Evolutionary conservation across 805 yeast species (phyloP), one percentile per base, ranked within the genome.

Genomic region (Starmerella riodocensis): DNA sequence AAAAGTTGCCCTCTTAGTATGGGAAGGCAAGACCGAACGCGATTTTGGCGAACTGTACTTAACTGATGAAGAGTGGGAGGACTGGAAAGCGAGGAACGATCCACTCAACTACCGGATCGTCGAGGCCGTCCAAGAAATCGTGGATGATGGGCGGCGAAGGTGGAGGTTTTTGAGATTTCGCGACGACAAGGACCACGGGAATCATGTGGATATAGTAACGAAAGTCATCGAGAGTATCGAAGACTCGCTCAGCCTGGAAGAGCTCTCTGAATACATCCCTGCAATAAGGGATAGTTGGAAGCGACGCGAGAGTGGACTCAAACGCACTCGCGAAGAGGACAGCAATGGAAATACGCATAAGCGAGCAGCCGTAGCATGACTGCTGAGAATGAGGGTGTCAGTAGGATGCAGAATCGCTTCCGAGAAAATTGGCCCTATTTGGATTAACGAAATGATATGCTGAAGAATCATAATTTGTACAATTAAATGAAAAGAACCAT

Each of bases 131-230:
- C 72, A 76, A 54, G 34, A 31, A 21, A 20, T 6, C 17, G n/a
- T 25, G 8, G 26, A 21, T 4, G 79, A 76, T 45, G 62, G 64
- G 19, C 67, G 69, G 34, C 78, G 78, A 3, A 71, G 69, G 33
- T 91, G 98, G 98, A 73, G 74, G 43, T 67, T 82, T 64, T 58
- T 88, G 41, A 67, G 99, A 44, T 91, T 88, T 59, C 70, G 99
- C 56, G 94, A 91, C 61, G 99, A 91, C 59, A 91, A 91, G 55
- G 60, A 71, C 14, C 78, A 81, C 54, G 97, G 93, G 7, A 91
- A 91, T 58, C 94, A 84, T 58, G 59, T 75, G 13, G 65, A 75
- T 11, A 85, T 82, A 19, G 94, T 86, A 5, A 74, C 74, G 44
- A 88, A 80, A 54, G 85, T 91, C 25, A 61, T 88, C 32, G 74